Conservation (phyloP, 306 rosid species). For the Fragaria ananassa region DNA sequence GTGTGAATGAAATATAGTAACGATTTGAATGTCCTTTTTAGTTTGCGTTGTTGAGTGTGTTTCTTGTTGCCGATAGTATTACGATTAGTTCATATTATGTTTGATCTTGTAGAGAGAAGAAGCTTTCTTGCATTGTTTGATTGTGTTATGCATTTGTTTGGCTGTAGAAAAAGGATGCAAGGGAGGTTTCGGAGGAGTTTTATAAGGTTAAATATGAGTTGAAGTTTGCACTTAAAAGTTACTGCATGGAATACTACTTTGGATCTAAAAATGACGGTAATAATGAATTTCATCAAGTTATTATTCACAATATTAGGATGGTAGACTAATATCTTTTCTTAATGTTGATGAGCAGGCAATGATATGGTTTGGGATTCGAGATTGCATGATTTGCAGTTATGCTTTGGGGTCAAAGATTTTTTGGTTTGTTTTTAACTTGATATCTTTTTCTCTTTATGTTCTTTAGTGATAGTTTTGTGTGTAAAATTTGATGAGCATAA, state of each 20-base stretch:
- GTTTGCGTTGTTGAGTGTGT: background rate
- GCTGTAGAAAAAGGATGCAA: slow-evolving; percentile 67
- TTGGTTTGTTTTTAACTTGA: slow-evolving; percentile 53
- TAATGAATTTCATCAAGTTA: background rate
- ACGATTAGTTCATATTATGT: background rate
- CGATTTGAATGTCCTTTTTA: background rate
- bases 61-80: background rate
- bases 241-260: slow-evolving; percentile 79
- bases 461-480: slow-evolving; percentile 6
- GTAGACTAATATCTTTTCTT: slow-evolving; percentile 19
- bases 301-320: slow-evolving; percentile 1
- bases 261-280: slow-evolving; percentile 56
- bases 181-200: slow-evolving; percentile 52
- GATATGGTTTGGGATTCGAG: slow-evolving; percentile 49
- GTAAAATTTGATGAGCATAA: slow-evolving; percentile 20
- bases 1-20: background rate
- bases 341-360: slow-evolving; percentile 48
- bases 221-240: slow-evolving; percentile 70
- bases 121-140: background rate
- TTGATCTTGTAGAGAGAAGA: background rate
- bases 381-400: slow-evolving; percentile 76
- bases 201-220: slow-evolving; percentile 81
- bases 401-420: slow-evolving; percentile 90
- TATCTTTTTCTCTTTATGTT: slow-evolving; percentile 14
- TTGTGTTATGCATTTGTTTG: slow-evolving; percentile 16